Base-by-base conservation (phyloP, 1,139 yeast species). In the Trichomonascaceae sp. region DNA sequence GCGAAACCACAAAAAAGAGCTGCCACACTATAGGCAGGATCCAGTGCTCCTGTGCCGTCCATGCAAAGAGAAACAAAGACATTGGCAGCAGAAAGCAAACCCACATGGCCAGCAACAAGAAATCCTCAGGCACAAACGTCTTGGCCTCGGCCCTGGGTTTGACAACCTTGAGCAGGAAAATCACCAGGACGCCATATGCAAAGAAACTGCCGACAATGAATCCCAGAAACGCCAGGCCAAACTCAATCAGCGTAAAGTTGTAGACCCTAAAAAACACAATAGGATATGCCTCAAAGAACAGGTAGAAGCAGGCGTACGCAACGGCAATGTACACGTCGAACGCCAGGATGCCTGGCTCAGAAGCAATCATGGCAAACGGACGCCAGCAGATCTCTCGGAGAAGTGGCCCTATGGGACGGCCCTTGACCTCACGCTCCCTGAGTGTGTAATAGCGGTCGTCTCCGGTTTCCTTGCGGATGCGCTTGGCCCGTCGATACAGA, bases 21-120 rank as follows among this genome's bases (percentile, higher is more conserved):
- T 84, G 85, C 0, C 89, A 74, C 16, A 77, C 71, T 28, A 75
- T 63, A n/a, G 93, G 85, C 11, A 74, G 78, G 61, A 79, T 74
- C 92, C 92, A 82, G 54, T 80, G 92, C 17, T 79, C 41, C 47
- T 71, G 68, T 4, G 82, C 70, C 4, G 74, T 57, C 76, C 76
- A 71, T 1, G 67, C 73, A 43, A 69, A 66, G 9, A 69, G 54
- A 37, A 69, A 61, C 17, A 69, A 43, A 3, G 73, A 69, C 30
- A 57, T 38, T 1, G 74, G 72, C 52, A 69, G 59, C 17, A 72
- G 65, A 25, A 76, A 51, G 2, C 85, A 72, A 17, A 70, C 74
- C 28, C 58, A 42, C 40, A 39, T 41, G 3, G 41, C 43, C 30
- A 42, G 33, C 13, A 35, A 32, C 31, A 42, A 30, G 26, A 38